Conservation (phyloP, 148 eudicot species). For the Bassia scoparia region DNA sequence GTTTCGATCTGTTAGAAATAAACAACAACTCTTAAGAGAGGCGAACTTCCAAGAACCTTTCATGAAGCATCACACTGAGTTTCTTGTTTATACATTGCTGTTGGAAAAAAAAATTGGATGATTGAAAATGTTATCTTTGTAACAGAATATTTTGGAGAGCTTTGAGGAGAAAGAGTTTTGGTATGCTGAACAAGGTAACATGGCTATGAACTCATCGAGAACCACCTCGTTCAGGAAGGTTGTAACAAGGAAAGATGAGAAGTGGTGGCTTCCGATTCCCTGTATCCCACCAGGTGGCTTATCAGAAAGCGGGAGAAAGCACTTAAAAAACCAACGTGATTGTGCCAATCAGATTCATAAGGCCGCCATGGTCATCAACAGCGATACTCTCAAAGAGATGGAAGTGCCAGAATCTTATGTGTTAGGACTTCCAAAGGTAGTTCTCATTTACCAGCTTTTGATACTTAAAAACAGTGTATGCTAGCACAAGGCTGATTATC, state of each 20-base stretch:
- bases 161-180: conserved; percentile 82
- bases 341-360: conserved; percentile 82
- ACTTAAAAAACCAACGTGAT: conserved; percentile 65
- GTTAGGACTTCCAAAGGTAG: conserved; percentile 84
- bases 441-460: neutral
- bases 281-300: conserved; percentile 72
- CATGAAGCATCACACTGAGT: too few species aligned
- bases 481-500: neutral
- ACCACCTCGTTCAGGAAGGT: conserved; percentile 69
- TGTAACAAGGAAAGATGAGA: conserved; percentile 57
- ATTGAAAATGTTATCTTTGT: neutral
- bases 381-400: conserved; percentile 74
- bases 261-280: conserved; percentile 97
- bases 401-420: conserved; percentile 77
- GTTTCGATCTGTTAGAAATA: too few species aligned
- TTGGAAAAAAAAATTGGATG: neutral
- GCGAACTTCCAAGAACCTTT: neutral
- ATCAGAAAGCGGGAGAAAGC: conserved; percentile 58
- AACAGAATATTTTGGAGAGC: conserved; percentile 75
- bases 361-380: conserved; percentile 91
- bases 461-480: neutral
- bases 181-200: conserved; percentile 80
- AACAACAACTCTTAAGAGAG: neutral
- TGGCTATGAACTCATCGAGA: conserved; percentile 47
- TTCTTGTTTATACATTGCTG: neutral